These are phyloP conservation scores for Ophiobolus disseminans DNA, from an alignment of 2,329 filamentous ascomycete species.

Conservation along the genomic window DNA sequence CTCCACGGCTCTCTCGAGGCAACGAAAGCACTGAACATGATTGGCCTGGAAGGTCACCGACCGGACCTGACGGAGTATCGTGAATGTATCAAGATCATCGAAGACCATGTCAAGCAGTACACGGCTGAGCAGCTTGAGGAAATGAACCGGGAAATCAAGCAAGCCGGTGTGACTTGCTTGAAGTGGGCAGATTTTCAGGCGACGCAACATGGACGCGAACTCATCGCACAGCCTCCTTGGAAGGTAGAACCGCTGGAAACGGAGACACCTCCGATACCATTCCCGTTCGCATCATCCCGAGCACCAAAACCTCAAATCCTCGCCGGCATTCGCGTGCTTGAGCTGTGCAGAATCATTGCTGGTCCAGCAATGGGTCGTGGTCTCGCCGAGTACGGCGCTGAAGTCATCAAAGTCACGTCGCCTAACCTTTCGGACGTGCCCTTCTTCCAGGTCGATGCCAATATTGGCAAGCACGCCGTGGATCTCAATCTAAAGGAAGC, in stretches of 20 bases:
- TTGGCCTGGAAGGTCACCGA: constrained; percentile 68
- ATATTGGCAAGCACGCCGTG: constrained; percentile 72
- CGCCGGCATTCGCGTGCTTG: constrained; percentile 73
- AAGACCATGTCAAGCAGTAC: constrained; percentile 51
- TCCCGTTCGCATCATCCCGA: constrained; percentile 53
- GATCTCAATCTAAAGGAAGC: constrained; percentile 68
- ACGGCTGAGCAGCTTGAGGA: constrained; percentile 50
- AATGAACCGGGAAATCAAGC: constrained; percentile 51
- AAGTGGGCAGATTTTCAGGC: constrained; percentile 51
- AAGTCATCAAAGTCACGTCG: constrained; percentile 75
- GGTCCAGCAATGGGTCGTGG: constrained; percentile 75
- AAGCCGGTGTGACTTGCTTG: constrained; percentile 52
- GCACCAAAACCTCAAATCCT: constrained; percentile 50
- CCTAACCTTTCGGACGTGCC: constrained; percentile 73
- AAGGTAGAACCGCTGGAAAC: constrained; percentile 60
- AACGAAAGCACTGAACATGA: constrained; percentile 72
- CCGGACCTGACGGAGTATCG: constrained; percentile 63
- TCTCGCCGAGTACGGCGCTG: constrained; percentile 77
- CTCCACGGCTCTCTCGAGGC: constrained; percentile 78
- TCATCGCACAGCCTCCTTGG: constrained; percentile 54
- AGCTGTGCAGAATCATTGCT: constrained; percentile 77
- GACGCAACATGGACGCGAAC: constrained; percentile 51
- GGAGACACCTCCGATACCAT: constrained; percentile 57
- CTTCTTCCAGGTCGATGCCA: constrained; percentile 75
- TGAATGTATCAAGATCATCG: constrained; percentile 50